These are phyloP conservation scores for Aspergillus tubingensis DNA, from an alignment of 2,329 filamentous ascomycete genomes.

Conservation along the genomic window DNA sequence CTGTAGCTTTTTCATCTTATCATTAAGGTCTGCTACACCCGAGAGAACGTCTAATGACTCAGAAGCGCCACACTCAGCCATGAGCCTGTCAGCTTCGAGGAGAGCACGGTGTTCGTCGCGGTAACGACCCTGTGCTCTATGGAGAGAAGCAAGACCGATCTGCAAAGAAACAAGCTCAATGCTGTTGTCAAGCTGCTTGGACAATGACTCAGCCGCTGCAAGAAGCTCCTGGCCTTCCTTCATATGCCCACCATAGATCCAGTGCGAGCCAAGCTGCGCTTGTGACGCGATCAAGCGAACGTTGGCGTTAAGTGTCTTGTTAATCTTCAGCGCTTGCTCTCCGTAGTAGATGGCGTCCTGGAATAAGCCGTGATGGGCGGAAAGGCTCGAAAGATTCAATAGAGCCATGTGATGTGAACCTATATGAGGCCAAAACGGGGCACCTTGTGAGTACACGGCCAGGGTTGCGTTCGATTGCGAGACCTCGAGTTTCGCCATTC, in stretches of 20 bases:
- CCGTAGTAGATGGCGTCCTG: slow-evolving; percentile 87
- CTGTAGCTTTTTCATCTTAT: slow-evolving; percentile 46
- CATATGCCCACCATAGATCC: slow-evolving; percentile 52
- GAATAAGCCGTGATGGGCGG: slow-evolving; percentile 81
- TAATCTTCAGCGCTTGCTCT: slow-evolving; percentile 78
- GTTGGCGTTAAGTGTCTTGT: slow-evolving; percentile 65
- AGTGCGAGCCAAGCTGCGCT: slow-evolving; percentile 50
- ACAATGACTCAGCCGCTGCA: slow-evolving; percentile 59
- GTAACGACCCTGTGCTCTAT: slow-evolving; percentile 50
- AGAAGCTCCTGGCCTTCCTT: slow-evolving; percentile 58
- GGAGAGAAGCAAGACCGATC: slow-evolving; percentile 47
- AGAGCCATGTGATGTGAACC: slow-evolving; percentile 71
- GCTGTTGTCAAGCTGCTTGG: slow-evolving; percentile 53
- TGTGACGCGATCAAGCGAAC: slow-evolving; percentile 53
- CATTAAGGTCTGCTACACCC: slow-evolving; percentile 40
- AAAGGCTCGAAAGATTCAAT: slow-evolving; percentile 73
- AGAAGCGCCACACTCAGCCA: slow-evolving; percentile 45
- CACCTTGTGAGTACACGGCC: slow-evolving; percentile 55
- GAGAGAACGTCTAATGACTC: slow-evolving; percentile 32
- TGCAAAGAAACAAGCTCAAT: slow-evolving; percentile 54
- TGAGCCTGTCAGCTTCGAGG: slow-evolving; percentile 48
- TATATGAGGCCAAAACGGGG: slow-evolving; percentile 78
- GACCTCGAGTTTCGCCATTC: slow-evolving; percentile 43
- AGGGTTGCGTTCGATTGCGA: slow-evolving; percentile 43
- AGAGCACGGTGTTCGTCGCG: slow-evolving; percentile 54